A percentile compares a stretch with the other conserved stretches of the same genome.
These are phyloP conservation scores for Ceriops decandra DNA, from an alignment of 345 rosid species.

Conservation along the genomic window DNA sequence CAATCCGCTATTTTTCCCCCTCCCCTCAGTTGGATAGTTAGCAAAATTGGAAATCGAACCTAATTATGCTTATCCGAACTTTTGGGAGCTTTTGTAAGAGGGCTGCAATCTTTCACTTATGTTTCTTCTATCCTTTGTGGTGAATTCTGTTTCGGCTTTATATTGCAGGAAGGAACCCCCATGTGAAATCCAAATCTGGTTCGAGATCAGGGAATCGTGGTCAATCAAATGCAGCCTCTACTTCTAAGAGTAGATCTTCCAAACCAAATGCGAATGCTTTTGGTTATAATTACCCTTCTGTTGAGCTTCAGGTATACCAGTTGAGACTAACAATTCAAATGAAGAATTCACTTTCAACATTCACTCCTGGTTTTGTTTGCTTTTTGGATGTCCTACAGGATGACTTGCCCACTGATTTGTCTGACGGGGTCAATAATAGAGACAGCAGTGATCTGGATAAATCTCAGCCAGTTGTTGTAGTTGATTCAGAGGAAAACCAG, in stretches of 20 bases:
- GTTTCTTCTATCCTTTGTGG: constrained; percentile 3
- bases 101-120: background rate
- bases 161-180: constrained; percentile 43
- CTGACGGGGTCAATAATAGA: constrained; percentile 3
- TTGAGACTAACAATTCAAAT: background rate
- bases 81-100: background rate
- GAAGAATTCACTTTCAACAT: background rate
- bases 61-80: too few relatives aligned
- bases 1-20: too few relatives aligned
- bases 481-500: constrained; percentile 40
- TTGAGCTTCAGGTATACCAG: constrained; percentile 40
- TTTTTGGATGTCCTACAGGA: constrained; percentile 28
- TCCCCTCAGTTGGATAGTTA: too few relatives aligned
- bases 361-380: background rate
- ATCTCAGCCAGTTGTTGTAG: constrained; percentile 39
- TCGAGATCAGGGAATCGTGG: constrained; percentile 37
- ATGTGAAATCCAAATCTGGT: constrained; percentile 18
- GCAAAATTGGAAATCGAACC: too few relatives aligned
- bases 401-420: constrained; percentile 24
- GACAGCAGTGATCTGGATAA: constrained; percentile 18
- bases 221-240: constrained; percentile 33
- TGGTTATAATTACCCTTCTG: constrained; percentile 48
- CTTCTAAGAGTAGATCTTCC: constrained; percentile 36
- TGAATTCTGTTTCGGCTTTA: constrained; percentile 11
- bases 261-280: constrained; percentile 35